Base-by-base conservation (phyloP, 139 green algal species). In the Mychonastes homosphaera region DNA sequence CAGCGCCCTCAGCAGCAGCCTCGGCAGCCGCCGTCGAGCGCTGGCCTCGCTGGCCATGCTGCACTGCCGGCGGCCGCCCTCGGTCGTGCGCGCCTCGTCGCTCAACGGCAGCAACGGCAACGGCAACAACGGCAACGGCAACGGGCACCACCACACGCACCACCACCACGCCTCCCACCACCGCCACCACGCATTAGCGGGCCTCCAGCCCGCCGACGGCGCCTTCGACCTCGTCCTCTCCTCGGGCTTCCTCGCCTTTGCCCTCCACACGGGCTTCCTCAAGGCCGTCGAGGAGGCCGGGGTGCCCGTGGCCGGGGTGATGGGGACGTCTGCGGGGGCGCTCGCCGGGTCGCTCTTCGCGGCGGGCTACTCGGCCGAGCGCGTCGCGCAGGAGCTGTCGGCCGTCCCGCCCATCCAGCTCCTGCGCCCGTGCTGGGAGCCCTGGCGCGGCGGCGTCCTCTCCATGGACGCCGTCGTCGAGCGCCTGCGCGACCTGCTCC, bases 181-280 rank as follows among this genome's bases (percentile, higher is more conserved):
- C n/a, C n/a, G n/a, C n/a, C n/a, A n/a, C n/a, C n/a, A n/a, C n/a
- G n/a, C n/a, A n/a, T n/a, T n/a, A n/a, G n/a, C n/a, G n/a, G n/a
- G n/a, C n/a, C n/a, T n/a, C n/a, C n/a, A n/a, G n/a, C n/a, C n/a
- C n/a, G n/a, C n/a, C n/a, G n/a, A n/a, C n/a, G n/a, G n/a, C n/a
- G 21, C 38, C 3, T 70, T 62, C 30, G 87, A 95, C 60, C 46
- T 95, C 0, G 80, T 93, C 0, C 74, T 95, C 2, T 84, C 70
- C 3, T 84, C 67, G 44, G 87, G 87, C 26, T 95, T 95, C 58
- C 58, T 95, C 33, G 83, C 86, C 1, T 95, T 95, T 66, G 86
- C 86, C 18, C 71, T 78, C 27, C 87, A 95, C 63, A 57, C 73
- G 7, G 84, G 84, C 7, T 92, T 92, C 46, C 54, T 91, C 38